Evolutionary conservation across 2,329 filamentous ascomycete species (phyloP), one percentile per base, ranked within the genome.

Genomic region (Didymella pinodella): DNA sequence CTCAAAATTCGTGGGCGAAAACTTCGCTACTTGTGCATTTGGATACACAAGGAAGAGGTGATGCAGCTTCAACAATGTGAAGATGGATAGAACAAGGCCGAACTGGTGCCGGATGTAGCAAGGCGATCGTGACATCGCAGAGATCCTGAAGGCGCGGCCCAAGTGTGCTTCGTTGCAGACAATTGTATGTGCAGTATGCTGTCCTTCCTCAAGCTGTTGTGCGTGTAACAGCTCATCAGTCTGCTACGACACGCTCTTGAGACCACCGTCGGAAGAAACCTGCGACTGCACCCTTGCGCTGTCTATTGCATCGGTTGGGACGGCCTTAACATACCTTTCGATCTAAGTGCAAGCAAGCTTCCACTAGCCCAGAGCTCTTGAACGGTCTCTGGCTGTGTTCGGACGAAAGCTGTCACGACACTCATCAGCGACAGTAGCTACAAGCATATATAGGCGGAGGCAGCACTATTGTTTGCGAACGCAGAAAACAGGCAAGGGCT

Each of bases 1-100:
- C 14, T 32, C 26, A 44, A 72, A 67, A 2, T 50, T 11, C 11
- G 70, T 71, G 5, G 65, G 56, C 2, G 66, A 57, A 47, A 67
- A 72, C 51, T 73, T 73, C 10, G 58, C 64, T 2, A 40, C 48
- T 1, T 71, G 65, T 10, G 68, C 59, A 16, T 65, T 20, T 43
- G 61, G 67, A 38, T 65, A 69, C 22, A 55, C 36, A 29, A 55
- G 52, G 38, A 61, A 70, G 34, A 69, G 59, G 7, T 61, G 58
- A 22, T 71, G 64, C 45, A 70, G 67, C 12, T 65, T 54, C 12
- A 67, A 54, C 5, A 72, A 31, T 12, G 57, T 44, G 4, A 64
- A n/a, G n/a, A 69, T 28, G 3, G 64, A 52, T 2, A 65, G 45
- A 12, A 70, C 38, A 22, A 68, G 14, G 22, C 52, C 44, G 26